These are phyloP conservation scores for Aspergillus calidoustus DNA, from an alignment of 2,329 filamentous ascomycete genomes.

Conservation along the genomic window DNA sequence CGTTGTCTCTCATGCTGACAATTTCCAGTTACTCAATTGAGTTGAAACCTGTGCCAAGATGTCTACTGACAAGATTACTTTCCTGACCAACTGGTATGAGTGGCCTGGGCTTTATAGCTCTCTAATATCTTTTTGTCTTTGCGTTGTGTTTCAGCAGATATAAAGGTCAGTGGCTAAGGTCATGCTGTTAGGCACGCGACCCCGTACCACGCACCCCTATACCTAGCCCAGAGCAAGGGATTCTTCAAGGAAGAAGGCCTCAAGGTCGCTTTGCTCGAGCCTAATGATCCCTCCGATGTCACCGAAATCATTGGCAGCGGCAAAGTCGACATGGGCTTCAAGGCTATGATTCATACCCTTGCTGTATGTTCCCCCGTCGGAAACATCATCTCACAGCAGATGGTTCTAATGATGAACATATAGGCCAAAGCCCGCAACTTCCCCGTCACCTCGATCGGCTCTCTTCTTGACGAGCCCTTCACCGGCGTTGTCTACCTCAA, in stretches of 20 bases:
- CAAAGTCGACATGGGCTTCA: conserved; percentile 79
- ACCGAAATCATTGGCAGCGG: conserved; percentile 79
- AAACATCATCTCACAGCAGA: background rate
- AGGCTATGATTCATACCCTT: conserved; percentile 82
- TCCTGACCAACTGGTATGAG: conserved; percentile 78
- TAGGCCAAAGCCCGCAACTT: conserved; percentile 76
- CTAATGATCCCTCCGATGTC: conserved; percentile 79
- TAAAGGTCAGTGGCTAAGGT: conserved; percentile 32
- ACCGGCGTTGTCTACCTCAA: conserved; percentile 79
- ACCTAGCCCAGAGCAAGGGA: conserved; percentile 75
- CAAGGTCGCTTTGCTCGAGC: conserved; percentile 77
- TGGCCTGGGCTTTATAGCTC: conserved; percentile 15
- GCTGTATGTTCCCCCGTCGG: conserved; percentile 55
- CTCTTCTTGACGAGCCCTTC: conserved; percentile 78
- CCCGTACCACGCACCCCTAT: conserved; percentile 78
- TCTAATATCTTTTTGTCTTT: conserved; percentile 1
- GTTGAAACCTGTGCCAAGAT: conserved; percentile 58
- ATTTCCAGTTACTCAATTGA: conserved; percentile 36
- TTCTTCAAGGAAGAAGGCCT: conserved; percentile 76
- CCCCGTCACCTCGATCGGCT: conserved; percentile 73
- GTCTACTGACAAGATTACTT: conserved; percentile 84
- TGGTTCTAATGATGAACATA: background rate
- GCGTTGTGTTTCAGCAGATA: background rate
- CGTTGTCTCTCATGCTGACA: conserved; percentile 30
- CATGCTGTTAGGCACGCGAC: conserved; percentile 69